These are phyloP conservation scores for Fusarium sp. DNA, from an alignment of 2,329 filamentous ascomycete genomes.

Conservation along the genomic window DNA sequence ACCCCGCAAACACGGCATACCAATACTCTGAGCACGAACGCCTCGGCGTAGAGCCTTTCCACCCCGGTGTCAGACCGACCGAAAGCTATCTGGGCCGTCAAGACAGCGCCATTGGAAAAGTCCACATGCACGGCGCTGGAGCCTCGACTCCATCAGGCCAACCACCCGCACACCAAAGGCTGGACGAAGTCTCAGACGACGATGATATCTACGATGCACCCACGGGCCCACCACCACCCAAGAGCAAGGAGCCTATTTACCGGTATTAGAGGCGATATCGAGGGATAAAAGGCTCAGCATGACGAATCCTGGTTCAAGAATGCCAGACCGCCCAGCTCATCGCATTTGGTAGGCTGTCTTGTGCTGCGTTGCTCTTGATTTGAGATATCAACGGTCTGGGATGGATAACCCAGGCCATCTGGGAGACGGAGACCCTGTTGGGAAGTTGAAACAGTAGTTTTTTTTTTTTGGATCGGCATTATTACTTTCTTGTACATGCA, in stretches of 20 bases:
- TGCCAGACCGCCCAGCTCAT: background rate
- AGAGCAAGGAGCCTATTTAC: conserved; percentile 55
- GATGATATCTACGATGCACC: conserved; percentile 57
- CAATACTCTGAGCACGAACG: conserved; percentile 42
- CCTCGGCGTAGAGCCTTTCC: conserved; percentile 54
- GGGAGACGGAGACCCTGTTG: conserved; percentile 7
- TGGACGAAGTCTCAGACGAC: conserved; percentile 50
- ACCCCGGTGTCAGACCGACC: conserved; percentile 53
- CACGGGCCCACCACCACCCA: conserved; percentile 50
- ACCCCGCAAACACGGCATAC: conserved; percentile 27
- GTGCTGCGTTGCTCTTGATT: background rate
- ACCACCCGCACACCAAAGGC: conserved; percentile 33
- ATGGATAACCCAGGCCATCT: conserved; percentile 1
- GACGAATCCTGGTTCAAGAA: background rate
- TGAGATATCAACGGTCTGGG: conserved; percentile 4
- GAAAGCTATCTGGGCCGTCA: conserved; percentile 51
- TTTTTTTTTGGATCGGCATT: conserved; percentile 22
- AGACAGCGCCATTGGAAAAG: conserved; percentile 57
- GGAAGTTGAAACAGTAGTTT: conserved; percentile 24
- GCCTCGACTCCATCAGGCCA: conserved; percentile 33
- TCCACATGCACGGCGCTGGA: conserved; percentile 58
- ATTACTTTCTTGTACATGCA: conserved; percentile 36
- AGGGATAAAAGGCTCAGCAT: background rate
- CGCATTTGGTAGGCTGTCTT: background rate
- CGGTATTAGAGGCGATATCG: conserved; percentile 47